Conservation (phyloP, 768 basidiomycete genomes). For the Boletellus ananiceps region DNA sequence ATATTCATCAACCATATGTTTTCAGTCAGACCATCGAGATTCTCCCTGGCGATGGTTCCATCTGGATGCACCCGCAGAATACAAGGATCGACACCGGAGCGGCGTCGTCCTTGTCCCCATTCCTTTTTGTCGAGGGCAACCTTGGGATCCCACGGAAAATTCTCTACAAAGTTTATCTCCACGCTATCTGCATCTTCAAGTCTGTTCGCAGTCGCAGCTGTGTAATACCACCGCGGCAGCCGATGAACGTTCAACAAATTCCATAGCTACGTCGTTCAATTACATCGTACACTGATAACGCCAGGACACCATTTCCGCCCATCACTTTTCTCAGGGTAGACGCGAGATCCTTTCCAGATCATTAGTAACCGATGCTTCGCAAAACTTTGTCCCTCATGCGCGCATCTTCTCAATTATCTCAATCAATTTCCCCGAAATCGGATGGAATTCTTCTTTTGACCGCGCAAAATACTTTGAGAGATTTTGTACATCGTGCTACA, state of each 20-base stretch:
- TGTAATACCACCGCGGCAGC: neutral
- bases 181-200: conserved; percentile 37
- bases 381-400: no score
- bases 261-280: no score
- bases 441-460: no score
- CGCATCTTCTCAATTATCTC: no score
- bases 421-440: no score
- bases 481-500: no score
- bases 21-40: conserved; percentile 49
- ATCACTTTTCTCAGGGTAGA: no score
- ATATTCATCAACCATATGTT: neutral
- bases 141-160: conserved; percentile 62
- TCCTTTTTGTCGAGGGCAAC: conserved; percentile 52
- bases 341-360: no score
- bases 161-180: conserved; percentile 49
- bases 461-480: no score
- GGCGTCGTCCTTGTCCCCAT: conserved; percentile 37
- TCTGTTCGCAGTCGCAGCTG: conserved; percentile 18
- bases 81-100: conserved; percentile 9
- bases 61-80: conserved; percentile 35
- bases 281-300: no score
- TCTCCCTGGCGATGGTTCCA: conserved; percentile 50
- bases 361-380: no score
- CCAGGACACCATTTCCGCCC: no score
- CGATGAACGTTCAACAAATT: neutral